phyloP scores from a whole-genome alignment of 495 filamentous ascomycete genomes.

The Penicillium angulare region DNA sequence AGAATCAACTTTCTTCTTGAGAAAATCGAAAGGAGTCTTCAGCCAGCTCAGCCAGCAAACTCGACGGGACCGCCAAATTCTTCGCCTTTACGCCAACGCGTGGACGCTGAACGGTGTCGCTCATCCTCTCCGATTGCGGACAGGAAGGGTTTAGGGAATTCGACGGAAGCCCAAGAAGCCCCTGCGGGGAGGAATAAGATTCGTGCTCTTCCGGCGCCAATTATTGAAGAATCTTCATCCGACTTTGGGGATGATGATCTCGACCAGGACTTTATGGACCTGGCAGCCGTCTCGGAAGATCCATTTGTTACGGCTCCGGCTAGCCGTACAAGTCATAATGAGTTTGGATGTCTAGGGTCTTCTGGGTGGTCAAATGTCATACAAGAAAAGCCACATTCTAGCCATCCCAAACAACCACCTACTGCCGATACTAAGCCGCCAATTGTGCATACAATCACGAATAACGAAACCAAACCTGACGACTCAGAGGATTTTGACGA shows the following conservation, averaged over 20 bases:
- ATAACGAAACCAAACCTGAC: slow-evolving; percentile 40
- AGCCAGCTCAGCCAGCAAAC: slow-evolving; percentile 33
- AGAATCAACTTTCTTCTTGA: slow-evolving; percentile 64
- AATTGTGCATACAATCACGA: slow-evolving; percentile 42
- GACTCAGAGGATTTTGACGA: slow-evolving; percentile 63
- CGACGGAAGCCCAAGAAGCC: slow-evolving; percentile 9
- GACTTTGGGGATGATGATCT: slow-evolving; percentile 64
- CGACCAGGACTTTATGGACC: slow-evolving; percentile 52
- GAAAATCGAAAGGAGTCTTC: slow-evolving; percentile 61
- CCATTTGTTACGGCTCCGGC: slow-evolving; percentile 20
- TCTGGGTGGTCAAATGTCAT: slow-evolving; percentile 17
- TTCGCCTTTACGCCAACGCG: slow-evolving; percentile 50
- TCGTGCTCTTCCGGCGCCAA: slow-evolving; percentile 7
- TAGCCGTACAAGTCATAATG: slow-evolving; percentile 14
- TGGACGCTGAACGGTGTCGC: slow-evolving; percentile 33
- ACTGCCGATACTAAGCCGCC: slow-evolving; percentile 3
- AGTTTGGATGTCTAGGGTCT: slow-evolving; percentile 17
- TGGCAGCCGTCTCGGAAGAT: slow-evolving; percentile 39
- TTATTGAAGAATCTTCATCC: slow-evolving; percentile 44
- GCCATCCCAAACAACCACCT: slow-evolving; percentile 1
- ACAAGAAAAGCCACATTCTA: slow-evolving; percentile 12
- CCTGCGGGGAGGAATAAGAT: slow-evolving; percentile 3
- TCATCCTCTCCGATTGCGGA: slow-evolving; percentile 49
- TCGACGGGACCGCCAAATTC: slow-evolving; percentile 49
- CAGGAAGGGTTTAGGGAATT: slow-evolving; percentile 10